Evolutionary conservation across 2,329 filamentous ascomycete genomes (phyloP), one percentile per base, ranked within the genome.

Genomic region (Arthrobotrys iridis): DNA sequence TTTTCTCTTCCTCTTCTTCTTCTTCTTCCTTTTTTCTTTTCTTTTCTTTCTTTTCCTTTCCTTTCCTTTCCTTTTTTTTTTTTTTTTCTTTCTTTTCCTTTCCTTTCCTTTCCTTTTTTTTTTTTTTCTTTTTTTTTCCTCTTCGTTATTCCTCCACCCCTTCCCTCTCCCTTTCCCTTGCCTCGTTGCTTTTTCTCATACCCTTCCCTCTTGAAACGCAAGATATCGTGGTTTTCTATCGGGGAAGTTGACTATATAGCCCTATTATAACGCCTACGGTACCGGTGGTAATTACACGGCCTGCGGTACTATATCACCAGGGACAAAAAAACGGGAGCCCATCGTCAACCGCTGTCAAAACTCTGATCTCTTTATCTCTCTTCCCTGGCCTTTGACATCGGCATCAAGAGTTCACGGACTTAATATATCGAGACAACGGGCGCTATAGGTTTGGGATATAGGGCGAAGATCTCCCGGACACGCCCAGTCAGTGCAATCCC

Each of bases 201-300:
- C 62, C 60, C 35, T 63, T 58, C 57, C 62, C 62, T 74, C 55
- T 74, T 66, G 70, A 73, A 73, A 73, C 68, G 60, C 68, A 58
- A 41, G 50, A 63, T 57, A 74, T 74, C 70, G 62, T 67, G 55
- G 50, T 26, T 46, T 60, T 59, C 35, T 50, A 52, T 74, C 70
- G 33, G 70, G 62, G 70, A 74, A 62, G 70, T 74, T 45, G 24
- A 67, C 22, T 67, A 66, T 67, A 60, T 74, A 74, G 60, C 70
- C 62, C 70, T 74, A 62, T n/a, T 67, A 74, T 67, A 52, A 62
- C 37, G 43, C 70, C 40, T 55, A 74, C 67, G 70, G 68, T 66
- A 74, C 62, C 62, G 62, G 70, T 74, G 70, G 62, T 74, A 74
- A 74, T 74, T 74, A 65, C 55, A 74, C 62, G 55, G 63, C 55